A percentile compares a stretch with the other conserved stretches of the same genome.
Evolutionary conservation across 768 basidiomycete genomes (phyloP).

Genomic region (Cyclocybe aegerita): DNA sequence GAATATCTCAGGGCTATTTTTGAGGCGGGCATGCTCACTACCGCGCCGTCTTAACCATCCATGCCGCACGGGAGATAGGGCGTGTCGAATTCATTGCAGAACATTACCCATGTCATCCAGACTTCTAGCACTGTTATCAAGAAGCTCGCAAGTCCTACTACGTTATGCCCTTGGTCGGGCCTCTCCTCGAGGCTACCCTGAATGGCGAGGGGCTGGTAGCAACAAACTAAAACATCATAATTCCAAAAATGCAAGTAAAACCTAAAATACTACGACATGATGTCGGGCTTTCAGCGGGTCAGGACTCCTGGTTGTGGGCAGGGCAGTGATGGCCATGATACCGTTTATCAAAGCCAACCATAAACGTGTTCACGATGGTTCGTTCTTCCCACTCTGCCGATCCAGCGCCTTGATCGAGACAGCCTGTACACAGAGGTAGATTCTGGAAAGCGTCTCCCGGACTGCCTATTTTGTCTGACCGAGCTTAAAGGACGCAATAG

Average conservation of each 20-base stretch:
- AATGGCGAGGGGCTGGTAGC: neutral
- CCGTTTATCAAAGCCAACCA: neutral
- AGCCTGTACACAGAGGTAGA: too few species aligned
- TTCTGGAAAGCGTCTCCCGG: too few species aligned
- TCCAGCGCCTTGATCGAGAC: too few species aligned
- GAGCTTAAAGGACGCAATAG: neutral
- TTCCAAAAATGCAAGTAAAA: neutral
- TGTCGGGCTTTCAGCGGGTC: neutral
- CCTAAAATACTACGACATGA: neutral
- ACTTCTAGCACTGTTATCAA: too few species aligned
- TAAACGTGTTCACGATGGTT: neutral
- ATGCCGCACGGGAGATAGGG: neutral
- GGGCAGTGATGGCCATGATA: too few species aligned
- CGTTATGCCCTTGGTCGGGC: too few species aligned
- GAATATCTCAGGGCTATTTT: neutral
- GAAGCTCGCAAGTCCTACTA: too few species aligned
- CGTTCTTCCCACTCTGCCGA: neutral
- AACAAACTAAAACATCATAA: neutral
- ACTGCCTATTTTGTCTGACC: neutral
- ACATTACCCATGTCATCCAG: neutral
- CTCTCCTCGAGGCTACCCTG: neutral
- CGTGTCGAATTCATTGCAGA: neutral
- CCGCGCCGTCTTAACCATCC: neutral
- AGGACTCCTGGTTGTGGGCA: neutral
- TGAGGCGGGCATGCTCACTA: neutral